Evolutionary conservation across 768 basidiomycete genomes (phyloP).

Genomic region (Pulveroboletus sp.): DNA sequence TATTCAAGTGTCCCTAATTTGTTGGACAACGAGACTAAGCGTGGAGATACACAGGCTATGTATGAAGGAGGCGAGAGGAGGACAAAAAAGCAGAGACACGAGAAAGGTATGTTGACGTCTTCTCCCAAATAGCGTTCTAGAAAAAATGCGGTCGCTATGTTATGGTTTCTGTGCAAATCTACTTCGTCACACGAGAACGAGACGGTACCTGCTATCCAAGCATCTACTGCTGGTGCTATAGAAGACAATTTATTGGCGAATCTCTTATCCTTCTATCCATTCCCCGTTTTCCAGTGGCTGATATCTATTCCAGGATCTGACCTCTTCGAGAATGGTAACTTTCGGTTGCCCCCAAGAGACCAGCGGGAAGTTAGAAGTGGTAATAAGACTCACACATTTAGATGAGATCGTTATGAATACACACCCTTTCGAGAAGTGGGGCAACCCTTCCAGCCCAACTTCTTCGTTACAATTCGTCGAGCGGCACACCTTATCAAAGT

Average conservation of each 20-base stretch:
- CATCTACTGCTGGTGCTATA: not conserved
- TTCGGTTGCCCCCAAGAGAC: conserved; percentile 62
- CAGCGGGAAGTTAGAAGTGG: conserved; percentile 62
- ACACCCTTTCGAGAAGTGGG: conserved; percentile 5
- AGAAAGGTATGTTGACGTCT: conserved; percentile 30
- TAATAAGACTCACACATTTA: conserved; percentile 69
- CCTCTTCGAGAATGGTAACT: conserved; percentile 44
- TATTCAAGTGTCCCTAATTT: conserved; percentile 67
- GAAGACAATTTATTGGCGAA: conserved; percentile 5
- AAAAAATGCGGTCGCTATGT: not conserved
- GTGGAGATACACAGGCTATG: conserved; percentile 12
- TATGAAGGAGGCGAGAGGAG: conserved; percentile 32
- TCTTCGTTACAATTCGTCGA: conserved; percentile 1
- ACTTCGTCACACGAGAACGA: not conserved
- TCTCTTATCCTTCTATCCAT: not conserved
- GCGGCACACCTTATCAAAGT: not conserved
- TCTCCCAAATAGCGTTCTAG: not conserved
- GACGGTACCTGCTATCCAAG: not conserved
- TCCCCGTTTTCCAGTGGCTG: conserved; percentile 1
- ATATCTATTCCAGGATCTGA: conserved; percentile 33
- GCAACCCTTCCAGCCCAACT: not conserved
- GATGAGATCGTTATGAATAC: conserved; percentile 29
- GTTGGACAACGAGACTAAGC: conserved; percentile 51
- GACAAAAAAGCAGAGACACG: conserved; percentile 51
- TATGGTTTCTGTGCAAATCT: not conserved